Base-by-base conservation (phyloP, 768 basidiomycete species). In the Infundibulicybe gibba region DNA sequence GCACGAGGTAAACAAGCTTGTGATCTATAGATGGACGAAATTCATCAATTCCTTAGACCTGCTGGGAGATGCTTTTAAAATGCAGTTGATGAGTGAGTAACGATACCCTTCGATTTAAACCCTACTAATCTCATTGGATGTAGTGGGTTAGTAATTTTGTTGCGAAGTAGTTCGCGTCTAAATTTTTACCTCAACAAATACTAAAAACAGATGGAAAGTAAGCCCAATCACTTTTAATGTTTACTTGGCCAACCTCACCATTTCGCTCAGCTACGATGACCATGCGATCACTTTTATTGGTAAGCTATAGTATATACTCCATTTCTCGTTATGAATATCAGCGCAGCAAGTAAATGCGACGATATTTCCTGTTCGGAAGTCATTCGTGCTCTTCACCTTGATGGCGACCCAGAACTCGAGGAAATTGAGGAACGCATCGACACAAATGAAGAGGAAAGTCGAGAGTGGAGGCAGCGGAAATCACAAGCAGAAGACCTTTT, bases 61-160 rank as follows among this genome's bases (percentile, higher is more conserved):
- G n/a, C 67, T 84, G 12, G 81, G 81, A 0, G 80, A 83, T 45
- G 82, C 81, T 0, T 83, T 85, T 59, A 79, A 74, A 55, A 70
- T 74, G 55, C 82, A 84, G 54, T 59, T 84, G 6, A 74, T 80
- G 72, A 83, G 80, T 81, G 53, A 47, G 67, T 71, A n/a, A n/a
- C n/a, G 49, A 8, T 32, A 21, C 34, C 20, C 19, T 40, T 9
- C 9, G 9, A 44, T 32, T 20, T n/a, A 31, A 25, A 42, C 34
- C 49, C 53, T 34, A 52, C 34, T 44, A 20, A 50, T 32, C 14
- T 34, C 44, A 32, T 48, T 25, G 20, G 31, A 33, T 32, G 14
- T 35, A 75, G 73, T 75, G 74, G 75, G 75, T 77, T 62, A 54
- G 71, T 59, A 32, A 42, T 17, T 50, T 40, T 15, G n/a, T 12